phyloP scores from a whole-genome alignment of 2,329 filamentous ascomycete genomes.

The Endoconidiophora polonica region DNA sequence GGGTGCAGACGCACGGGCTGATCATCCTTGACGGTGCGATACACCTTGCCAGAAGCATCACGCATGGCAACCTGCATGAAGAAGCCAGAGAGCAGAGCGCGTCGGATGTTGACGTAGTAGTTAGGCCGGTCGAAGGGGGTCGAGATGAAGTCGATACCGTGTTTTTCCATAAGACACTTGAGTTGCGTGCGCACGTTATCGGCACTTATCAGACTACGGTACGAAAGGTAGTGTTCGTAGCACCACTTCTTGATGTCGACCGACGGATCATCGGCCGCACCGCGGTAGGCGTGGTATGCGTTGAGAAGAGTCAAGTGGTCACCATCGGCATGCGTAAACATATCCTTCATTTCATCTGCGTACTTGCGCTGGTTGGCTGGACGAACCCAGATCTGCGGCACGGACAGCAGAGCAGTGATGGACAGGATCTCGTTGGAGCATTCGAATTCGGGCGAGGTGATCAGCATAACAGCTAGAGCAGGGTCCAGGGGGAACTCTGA shows the following conservation, averaged over 20 bases:
- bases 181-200: slow-evolving; percentile 89
- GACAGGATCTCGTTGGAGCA: slow-evolving; percentile 98
- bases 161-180: slow-evolving; percentile 90
- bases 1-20: slow-evolving; percentile 88
- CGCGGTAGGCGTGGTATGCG: slow-evolving; percentile 94
- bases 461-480: slow-evolving; percentile 89
- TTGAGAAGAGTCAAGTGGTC: slow-evolving; percentile 95
- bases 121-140: slow-evolving; percentile 89
- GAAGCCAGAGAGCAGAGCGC: slow-evolving; percentile 83
- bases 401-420: slow-evolving; percentile 81
- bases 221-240: slow-evolving; percentile 87
- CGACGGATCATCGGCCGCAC: slow-evolving; percentile 37
- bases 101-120: slow-evolving; percentile 94
- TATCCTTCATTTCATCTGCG: slow-evolving; percentile 91
- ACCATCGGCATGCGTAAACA: slow-evolving; percentile 83
- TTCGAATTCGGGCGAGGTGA: slow-evolving; percentile 93
- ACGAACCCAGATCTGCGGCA: slow-evolving; percentile 84
- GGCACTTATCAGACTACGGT: slow-evolving; percentile 73
- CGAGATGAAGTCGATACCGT: slow-evolving; percentile 69
- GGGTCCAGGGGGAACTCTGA: slow-evolving; percentile 95
- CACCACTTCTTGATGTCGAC: slow-evolving; percentile 79
- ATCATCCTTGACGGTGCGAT: slow-evolving; percentile 91
- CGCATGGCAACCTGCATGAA: slow-evolving; percentile 99
- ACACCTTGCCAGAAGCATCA: slow-evolving; percentile 73
- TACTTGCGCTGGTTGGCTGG: slow-evolving; percentile 73